Conservation (phyloP, 805 yeast genomes). For the Metschnikowia henanensis region DNA sequence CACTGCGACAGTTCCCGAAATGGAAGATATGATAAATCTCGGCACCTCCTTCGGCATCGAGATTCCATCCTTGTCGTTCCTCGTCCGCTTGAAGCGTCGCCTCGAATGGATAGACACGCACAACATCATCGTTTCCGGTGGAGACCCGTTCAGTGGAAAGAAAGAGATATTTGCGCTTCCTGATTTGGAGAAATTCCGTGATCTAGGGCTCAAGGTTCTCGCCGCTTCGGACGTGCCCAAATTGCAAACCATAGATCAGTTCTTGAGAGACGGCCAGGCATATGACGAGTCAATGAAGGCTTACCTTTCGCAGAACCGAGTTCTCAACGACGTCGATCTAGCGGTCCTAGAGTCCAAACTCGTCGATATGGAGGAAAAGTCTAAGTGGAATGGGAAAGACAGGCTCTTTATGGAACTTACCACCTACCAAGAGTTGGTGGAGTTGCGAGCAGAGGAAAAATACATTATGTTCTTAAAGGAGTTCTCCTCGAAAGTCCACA, state of each 20-base stretch:
- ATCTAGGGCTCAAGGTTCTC: conserved; percentile 28
- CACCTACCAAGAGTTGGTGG: conserved; percentile 22
- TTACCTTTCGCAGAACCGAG: conserved; percentile 19
- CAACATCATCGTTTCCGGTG: conserved; percentile 37
- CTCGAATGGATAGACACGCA: conserved; percentile 34
- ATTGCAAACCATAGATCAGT: conserved; percentile 24
- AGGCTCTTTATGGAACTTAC: conserved; percentile 28
- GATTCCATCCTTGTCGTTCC: conserved; percentile 45
- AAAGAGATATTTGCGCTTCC: conserved; percentile 34
- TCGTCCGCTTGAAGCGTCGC: conserved; percentile 36
- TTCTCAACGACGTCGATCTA: conserved; percentile 22
- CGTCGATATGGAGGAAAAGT: conserved; percentile 26
- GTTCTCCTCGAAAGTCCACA: conserved; percentile 9
- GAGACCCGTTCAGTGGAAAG: conserved; percentile 39
- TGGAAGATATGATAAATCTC: conserved; percentile 51
- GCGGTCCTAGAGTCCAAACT: conserved; percentile 26
- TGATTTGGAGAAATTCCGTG: conserved; percentile 29
- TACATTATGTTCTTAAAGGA: conserved; percentile 28
- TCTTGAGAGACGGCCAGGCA: conserved; percentile 26
- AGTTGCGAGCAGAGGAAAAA: conserved; percentile 26
- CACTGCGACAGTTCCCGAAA: conserved; percentile 41
- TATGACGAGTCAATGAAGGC: conserved; percentile 21
- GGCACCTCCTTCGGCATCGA: conserved; percentile 63
- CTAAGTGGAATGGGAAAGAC: conserved; percentile 22
- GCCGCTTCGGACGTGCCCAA: conserved; percentile 33